Conservation (phyloP, 176 grass and related monocot species). For the Avena eriantha region DNA sequence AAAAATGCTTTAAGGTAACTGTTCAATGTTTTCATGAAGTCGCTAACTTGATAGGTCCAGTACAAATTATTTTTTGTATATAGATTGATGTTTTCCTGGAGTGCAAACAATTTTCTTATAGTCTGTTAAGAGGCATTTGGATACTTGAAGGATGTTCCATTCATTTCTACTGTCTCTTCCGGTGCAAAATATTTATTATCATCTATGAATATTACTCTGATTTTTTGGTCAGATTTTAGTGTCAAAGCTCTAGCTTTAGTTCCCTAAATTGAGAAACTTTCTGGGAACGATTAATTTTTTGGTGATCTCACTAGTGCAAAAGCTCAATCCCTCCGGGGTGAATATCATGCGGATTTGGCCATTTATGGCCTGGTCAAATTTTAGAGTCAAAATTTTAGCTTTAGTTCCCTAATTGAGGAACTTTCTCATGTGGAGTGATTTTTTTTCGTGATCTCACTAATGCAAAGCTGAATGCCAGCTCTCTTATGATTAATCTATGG, state of each 20-base stretch:
- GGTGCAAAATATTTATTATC: background rate
- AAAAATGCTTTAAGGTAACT: slow-evolving; percentile 8
- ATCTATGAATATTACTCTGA: background rate
- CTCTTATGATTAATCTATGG: background rate
- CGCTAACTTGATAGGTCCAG: background rate
- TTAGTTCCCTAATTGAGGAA: background rate
- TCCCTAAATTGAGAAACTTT: background rate
- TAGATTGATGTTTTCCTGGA: background rate
- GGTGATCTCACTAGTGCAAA: background rate
- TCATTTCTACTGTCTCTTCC: background rate
- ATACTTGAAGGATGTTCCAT: background rate
- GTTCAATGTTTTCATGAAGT: background rate
- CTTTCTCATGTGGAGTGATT: background rate
- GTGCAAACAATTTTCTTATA: background rate
- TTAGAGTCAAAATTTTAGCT: background rate
- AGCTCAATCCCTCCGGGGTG: no score
- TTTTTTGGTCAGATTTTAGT: background rate
- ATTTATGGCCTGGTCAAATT: no score
- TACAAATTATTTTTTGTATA: background rate
- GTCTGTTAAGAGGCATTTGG: background rate
- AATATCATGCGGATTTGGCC: no score
- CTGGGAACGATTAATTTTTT: no score
- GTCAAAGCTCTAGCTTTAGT: background rate
- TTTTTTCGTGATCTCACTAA: background rate
- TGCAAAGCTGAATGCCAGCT: background rate